Conservation (phyloP, 805 yeast genomes). For the Sugiyamaella americana region DNA sequence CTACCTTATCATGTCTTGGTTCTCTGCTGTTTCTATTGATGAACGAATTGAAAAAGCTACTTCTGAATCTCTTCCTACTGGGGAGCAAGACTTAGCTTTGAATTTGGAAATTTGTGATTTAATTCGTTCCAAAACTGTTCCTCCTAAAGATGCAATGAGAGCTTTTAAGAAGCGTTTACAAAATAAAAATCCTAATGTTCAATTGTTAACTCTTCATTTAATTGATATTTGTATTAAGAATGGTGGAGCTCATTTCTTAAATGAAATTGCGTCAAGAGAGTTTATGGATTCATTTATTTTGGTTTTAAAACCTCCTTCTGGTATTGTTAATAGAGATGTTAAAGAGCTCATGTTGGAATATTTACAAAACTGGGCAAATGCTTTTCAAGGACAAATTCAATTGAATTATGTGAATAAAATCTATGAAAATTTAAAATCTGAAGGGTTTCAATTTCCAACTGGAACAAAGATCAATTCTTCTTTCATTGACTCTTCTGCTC, state of each 20-base stretch:
- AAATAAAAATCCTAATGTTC: slow-evolving; percentile 72
- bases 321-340: slow-evolving; percentile 43
- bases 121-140: slow-evolving; percentile 72
- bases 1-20: slow-evolving; percentile 37
- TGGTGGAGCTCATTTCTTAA: slow-evolving; percentile 80
- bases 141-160: slow-evolving; percentile 79
- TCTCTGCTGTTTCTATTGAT: slow-evolving; percentile 42
- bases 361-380: slow-evolving; percentile 71
- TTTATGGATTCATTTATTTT: slow-evolving; percentile 71
- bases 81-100: slow-evolving; percentile 65
- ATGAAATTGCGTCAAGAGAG: slow-evolving; percentile 75
- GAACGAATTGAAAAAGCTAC: slow-evolving; percentile 69
- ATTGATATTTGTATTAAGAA: slow-evolving; percentile 86
- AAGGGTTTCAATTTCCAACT: slow-evolving; percentile 62
- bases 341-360: slow-evolving; percentile 54
- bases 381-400: slow-evolving; percentile 63
- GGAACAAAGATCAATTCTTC: slow-evolving; percentile 36
- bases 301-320: slow-evolving; percentile 30
- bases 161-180: slow-evolving; percentile 69
- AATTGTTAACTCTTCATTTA: slow-evolving; percentile 66
- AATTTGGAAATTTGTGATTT: slow-evolving; percentile 84
- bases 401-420: slow-evolving; percentile 57
- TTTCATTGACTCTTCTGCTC: slow-evolving; percentile 81
- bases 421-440: slow-evolving; percentile 52
- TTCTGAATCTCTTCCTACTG: slow-evolving; percentile 84